Base-by-base conservation (phyloP, 129 eudicot genomes). In the Sambucus nigra region DNA sequence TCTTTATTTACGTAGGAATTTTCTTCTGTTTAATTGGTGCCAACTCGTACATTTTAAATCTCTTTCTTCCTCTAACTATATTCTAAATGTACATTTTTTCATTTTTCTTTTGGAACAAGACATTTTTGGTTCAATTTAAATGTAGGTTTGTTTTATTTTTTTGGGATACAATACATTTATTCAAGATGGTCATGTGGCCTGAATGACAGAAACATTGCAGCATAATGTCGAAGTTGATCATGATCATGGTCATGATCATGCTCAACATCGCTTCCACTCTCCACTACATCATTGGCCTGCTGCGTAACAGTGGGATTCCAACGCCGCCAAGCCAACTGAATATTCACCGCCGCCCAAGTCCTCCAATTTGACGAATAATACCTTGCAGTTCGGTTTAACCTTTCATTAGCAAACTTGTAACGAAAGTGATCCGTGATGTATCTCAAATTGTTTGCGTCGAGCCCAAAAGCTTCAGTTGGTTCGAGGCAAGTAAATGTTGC, bases 101-200 rank as follows among this genome's bases (percentile, higher is more conserved):
- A n/a, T n/a, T n/a, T n/a, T n/a, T n/a, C n/a, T n/a, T n/a, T n/a
- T n/a, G n/a, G n/a, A n/a, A n/a, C n/a, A n/a, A n/a, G n/a, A n/a
- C n/a, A n/a, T n/a, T n/a, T n/a, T n/a, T n/a, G n/a, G n/a, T n/a
- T n/a, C n/a, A n/a, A n/a, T n/a, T n/a, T n/a, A n/a, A n/a, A n/a
- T n/a, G n/a, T n/a, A n/a, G n/a, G n/a, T n/a, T n/a, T n/a, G n/a
- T n/a, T n/a, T n/a, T n/a, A n/a, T n/a, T n/a, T n/a, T n/a, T n/a
- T n/a, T n/a, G n/a, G n/a, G n/a, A n/a, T n/a, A n/a, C n/a, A n/a
- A n/a, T n/a, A n/a, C n/a, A n/a, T n/a, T 35, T 61, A 80, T 40
- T 80, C 85, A 5, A 79, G 94, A 57, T 76, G 82, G 59, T 84
- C 94, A 29, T 70, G 87, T 10, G 83, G 87, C 66, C 75, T 78